These are phyloP conservation scores for Leccinellum albellum DNA, from an alignment of 768 basidiomycete genomes.

Conservation along the genomic window DNA sequence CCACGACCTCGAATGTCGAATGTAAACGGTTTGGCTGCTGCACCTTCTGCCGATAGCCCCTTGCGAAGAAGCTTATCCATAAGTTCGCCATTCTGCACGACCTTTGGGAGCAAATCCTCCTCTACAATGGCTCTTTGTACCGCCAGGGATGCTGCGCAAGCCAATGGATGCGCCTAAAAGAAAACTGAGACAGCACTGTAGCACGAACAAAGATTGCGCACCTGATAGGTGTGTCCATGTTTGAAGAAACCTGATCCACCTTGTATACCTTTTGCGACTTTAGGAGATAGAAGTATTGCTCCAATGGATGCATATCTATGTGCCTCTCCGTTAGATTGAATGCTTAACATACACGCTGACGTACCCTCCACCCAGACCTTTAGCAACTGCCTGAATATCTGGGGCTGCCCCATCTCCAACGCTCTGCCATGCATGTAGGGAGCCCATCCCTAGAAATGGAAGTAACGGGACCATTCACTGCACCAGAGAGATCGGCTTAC, in stretches of 20 bases:
- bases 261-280: constrained; percentile 65
- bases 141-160: constrained; percentile 76
- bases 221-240: constrained; percentile 87
- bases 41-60: constrained; percentile 51
- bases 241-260: constrained; percentile 71
- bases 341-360: constrained; percentile 15
- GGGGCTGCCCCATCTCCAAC: constrained; percentile 75
- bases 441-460: constrained; percentile 66
- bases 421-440: constrained; percentile 81
- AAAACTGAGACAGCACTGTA: constrained; percentile 2
- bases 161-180: constrained; percentile 63
- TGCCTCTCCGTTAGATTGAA: constrained; percentile 5
- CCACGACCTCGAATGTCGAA: constrained; percentile 85
- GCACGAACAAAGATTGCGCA: constrained; percentile 14
- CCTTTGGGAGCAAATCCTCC: constrained; percentile 69
- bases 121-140: constrained; percentile 70
- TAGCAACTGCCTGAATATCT: constrained; percentile 86
- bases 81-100: constrained; percentile 55
- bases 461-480: neutral
- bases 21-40: constrained; percentile 59
- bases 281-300: constrained; percentile 72
- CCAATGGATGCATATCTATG: constrained; percentile 76
- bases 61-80: constrained; percentile 53
- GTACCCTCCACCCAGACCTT: constrained; percentile 87
- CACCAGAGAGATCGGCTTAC: constrained; percentile 41